Evolutionary conservation across 768 basidiomycete species (phyloP).

Genomic region (Royoungia palumana): DNA sequence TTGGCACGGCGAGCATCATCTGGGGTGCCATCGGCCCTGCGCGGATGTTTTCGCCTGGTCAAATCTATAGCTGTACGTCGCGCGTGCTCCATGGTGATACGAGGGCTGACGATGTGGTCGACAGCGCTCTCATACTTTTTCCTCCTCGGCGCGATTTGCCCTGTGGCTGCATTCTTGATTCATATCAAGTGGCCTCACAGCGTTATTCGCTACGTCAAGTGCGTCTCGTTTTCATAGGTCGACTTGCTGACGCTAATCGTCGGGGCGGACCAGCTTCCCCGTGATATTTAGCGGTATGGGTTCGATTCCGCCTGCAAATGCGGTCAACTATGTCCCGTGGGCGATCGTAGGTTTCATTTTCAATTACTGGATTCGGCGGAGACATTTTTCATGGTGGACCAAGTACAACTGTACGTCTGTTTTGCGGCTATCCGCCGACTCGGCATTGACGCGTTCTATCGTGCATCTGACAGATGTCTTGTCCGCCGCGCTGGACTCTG

Average conservation of each 20-base stretch:
- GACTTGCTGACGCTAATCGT: neutral
- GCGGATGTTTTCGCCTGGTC: slow-evolving; percentile 64
- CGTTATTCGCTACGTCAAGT: slow-evolving; percentile 63
- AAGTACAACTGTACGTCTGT: slow-evolving; percentile 43
- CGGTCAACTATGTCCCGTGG: slow-evolving; percentile 68
- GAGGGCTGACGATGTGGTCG: neutral
- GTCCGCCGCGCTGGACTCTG: slow-evolving; percentile 71
- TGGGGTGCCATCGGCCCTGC: slow-evolving; percentile 82
- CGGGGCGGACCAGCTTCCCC: slow-evolving; percentile 33
- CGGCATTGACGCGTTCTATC: slow-evolving; percentile 15
- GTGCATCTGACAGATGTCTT: slow-evolving; percentile 45
- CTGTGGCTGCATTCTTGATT: slow-evolving; percentile 52
- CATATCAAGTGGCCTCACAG: slow-evolving; percentile 60
- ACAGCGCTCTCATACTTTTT: slow-evolving; percentile 65
- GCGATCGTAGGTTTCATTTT: slow-evolving; percentile 63
- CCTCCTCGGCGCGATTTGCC: slow-evolving; percentile 67
- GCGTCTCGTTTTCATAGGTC: slow-evolving; percentile 20
- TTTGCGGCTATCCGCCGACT: too few species aligned
- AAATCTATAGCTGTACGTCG: slow-evolving; percentile 49
- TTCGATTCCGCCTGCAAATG: slow-evolving; percentile 61
- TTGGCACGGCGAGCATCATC: slow-evolving; percentile 76
- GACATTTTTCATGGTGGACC: slow-evolving; percentile 66
- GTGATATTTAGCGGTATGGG: slow-evolving; percentile 56
- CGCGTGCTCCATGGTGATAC: neutral
- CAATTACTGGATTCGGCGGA: slow-evolving; percentile 57